These are phyloP conservation scores for Termitomyces sp. DNA, from an alignment of 768 basidiomycete genomes.

Conservation along the genomic window DNA sequence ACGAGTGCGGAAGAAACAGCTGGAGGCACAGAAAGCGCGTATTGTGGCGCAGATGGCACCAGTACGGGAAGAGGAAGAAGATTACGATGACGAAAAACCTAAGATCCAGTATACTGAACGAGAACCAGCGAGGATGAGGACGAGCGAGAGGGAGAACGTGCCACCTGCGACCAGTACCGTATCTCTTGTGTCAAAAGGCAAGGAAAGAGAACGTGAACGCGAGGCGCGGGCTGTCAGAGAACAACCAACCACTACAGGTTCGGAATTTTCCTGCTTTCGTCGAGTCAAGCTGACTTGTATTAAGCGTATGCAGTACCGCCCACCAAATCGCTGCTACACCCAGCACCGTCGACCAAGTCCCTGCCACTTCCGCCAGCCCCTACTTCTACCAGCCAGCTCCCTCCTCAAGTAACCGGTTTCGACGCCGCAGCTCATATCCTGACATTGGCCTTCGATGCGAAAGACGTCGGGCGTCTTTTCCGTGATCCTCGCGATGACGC, in stretches of 20 bases:
- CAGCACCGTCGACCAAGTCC: constrained; percentile 11
- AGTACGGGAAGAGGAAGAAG: constrained; percentile 43
- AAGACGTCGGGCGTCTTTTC: constrained; percentile 61
- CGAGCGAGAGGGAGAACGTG: constrained; percentile 32
- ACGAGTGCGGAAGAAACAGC: constrained; percentile 60
- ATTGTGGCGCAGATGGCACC: constrained; percentile 95
- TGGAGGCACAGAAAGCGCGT: constrained; percentile 88
- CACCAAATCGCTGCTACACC: constrained; percentile 14
- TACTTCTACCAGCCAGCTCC: constrained; percentile 7
- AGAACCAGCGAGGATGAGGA: constrained; percentile 23
- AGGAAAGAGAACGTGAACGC: constrained; percentile 16
- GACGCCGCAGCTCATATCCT: constrained; percentile 59
- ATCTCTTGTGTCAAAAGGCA: constrained; percentile 13
- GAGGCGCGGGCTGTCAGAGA: constrained; percentile 10
- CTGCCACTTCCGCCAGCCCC: constrained; percentile 18
- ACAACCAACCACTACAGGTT: constrained; percentile 9
- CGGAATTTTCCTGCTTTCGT: constrained; percentile 1
- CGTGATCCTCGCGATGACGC: constrained; percentile 58
- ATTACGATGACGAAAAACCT: constrained; percentile 24
- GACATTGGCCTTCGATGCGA: constrained; percentile 66
- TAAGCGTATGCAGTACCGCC: constrained; percentile 6
- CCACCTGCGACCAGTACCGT: constrained; percentile 15
- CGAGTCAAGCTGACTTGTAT: background rate
- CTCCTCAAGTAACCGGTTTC: constrained; percentile 50
- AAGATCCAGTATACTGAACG: constrained; percentile 24